A percentile compares a stretch with the other conserved stretches of the same genome.
Conservation (phyloP, 176 grass and related monocot genomes). For the Chrysopogon serrulatus region DNA sequence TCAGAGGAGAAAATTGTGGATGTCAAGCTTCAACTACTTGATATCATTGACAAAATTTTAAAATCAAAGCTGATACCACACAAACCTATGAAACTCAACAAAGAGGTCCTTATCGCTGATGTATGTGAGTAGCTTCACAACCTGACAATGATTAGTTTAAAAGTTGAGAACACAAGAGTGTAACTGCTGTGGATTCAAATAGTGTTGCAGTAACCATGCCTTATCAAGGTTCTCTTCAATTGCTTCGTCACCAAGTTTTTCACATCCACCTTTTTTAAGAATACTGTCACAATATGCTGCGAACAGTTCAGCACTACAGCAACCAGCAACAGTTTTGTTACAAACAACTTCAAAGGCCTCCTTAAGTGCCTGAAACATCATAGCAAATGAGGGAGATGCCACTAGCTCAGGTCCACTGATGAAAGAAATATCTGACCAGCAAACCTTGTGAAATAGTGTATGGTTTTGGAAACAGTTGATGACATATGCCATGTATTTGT, state of each 20-base stretch:
- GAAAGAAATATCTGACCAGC: not conserved
- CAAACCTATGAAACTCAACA: constrained; percentile 25
- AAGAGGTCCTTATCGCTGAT: constrained; percentile 48
- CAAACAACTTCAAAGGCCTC: constrained; percentile 44
- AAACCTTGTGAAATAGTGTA: constrained; percentile 76
- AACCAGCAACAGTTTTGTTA: constrained; percentile 36
- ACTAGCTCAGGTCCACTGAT: not conserved
- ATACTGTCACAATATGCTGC: constrained; percentile 40
- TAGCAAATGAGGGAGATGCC: not conserved
- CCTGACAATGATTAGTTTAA: constrained; percentile 7
- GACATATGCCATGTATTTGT: constrained; percentile 62
- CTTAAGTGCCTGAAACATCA: constrained; percentile 12
- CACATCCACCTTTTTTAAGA: constrained; percentile 31
- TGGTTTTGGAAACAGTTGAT: constrained; percentile 55
- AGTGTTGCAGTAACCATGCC: not conserved
- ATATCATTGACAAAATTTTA: not conserved
- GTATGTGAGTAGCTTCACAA: constrained; percentile 38
- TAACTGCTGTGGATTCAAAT: not conserved
- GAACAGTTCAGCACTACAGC: constrained; percentile 35
- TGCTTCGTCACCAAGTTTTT: constrained; percentile 41
- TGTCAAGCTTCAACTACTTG: not conserved
- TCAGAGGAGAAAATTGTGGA: not conserved
- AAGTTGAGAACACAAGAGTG: not conserved
- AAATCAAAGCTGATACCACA: not conserved
- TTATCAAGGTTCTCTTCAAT: constrained; percentile 45